phyloP scores from a whole-genome alignment of 1,284 basidiomycete genomes.

The Porogramme epimiltina region DNA sequence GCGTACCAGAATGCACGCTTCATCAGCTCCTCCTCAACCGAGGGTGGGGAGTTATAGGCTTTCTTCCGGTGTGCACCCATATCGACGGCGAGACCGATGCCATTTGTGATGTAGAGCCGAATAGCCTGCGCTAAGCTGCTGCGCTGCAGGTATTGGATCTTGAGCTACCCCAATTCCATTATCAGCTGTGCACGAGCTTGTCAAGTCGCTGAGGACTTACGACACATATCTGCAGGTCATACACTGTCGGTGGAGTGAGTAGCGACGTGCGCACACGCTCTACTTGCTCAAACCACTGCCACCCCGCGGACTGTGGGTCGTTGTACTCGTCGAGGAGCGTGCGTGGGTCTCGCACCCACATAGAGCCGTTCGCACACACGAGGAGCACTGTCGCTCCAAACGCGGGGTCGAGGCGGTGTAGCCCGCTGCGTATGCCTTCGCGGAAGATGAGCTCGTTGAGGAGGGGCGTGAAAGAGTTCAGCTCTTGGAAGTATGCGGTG shows the following conservation, averaged over 20 bases:
- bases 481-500: conserved; percentile 66
- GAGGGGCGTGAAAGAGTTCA: conserved; percentile 67
- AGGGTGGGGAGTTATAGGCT: conserved; percentile 27
- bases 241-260: conserved; percentile 57
- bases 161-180: conserved; percentile 25
- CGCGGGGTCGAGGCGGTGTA: conserved; percentile 59
- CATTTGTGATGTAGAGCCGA: conserved; percentile 53
- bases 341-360: conserved; percentile 67
- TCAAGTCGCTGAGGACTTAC: conserved; percentile 18
- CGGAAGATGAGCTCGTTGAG: conserved; percentile 80
- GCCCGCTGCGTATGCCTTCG: conserved; percentile 48
- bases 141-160: conserved; percentile 40
- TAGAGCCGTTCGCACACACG: conserved; percentile 74
- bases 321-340: conserved; percentile 50
- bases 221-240: conserved; percentile 67
- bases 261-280: conserved; percentile 56
- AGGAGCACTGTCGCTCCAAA: conserved; percentile 74
- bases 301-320: conserved; percentile 62
- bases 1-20: conserved; percentile 77
- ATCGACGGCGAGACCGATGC: conserved; percentile 49
- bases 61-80: conserved; percentile 42
- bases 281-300: conserved; percentile 72
- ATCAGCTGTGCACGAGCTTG: neutral
- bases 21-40: conserved; percentile 51
- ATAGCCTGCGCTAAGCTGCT: conserved; percentile 49